Base-by-base conservation (phyloP, 2,329 filamentous ascomycete species). In the Periconia digitata region DNA sequence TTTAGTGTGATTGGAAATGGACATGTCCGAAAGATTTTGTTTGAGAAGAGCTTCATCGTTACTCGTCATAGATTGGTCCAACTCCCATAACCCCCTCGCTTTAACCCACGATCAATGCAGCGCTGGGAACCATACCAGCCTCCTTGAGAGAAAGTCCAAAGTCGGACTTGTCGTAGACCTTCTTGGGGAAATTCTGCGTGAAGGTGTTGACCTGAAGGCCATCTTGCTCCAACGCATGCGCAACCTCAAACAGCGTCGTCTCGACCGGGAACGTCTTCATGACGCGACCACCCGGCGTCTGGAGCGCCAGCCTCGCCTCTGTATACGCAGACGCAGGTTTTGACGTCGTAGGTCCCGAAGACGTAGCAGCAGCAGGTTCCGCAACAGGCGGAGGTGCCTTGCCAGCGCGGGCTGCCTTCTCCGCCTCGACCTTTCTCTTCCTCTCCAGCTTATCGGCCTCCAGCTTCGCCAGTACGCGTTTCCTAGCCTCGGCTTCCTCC, bases 121-220 rank as follows among this genome's bases (percentile, higher is more conserved):
- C 91, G 53, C 90, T 96, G 6, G 94, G 94, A 3, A 92, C 85
- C 51, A 96, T 74, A 0, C 92, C 92, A 15, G 92, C 88, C 73
- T 99, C 94, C 75, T 95, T 95, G 47, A 99, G 74, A 5, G 92
- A 94, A 80, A 94, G 87, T 29, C 89, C 89, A 64, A 96, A 91
- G 69, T 95, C 94, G 59, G 54, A 78, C 70, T 17, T 65, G 54
- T 80, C 74, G 55, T 87, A 97, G 0, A 84, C 83, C 78, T 96
- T 96, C 65, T 83, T 85, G 0, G 94, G 94, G 62, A 95, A 97
- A 17, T 85, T 96, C 60, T 87, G 88, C 1, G 86, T 84, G 68
- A 99, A 96, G 60, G 84, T 90, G 20, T 78, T 81, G 13, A 95
- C 87, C 2, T 83, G 74, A 5, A 82, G 71, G 0, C 88, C 90